These are phyloP conservation scores for Halophytophthora polymorphica DNA, from an alignment of 352 stramenopile species.

Conservation along the genomic window DNA sequence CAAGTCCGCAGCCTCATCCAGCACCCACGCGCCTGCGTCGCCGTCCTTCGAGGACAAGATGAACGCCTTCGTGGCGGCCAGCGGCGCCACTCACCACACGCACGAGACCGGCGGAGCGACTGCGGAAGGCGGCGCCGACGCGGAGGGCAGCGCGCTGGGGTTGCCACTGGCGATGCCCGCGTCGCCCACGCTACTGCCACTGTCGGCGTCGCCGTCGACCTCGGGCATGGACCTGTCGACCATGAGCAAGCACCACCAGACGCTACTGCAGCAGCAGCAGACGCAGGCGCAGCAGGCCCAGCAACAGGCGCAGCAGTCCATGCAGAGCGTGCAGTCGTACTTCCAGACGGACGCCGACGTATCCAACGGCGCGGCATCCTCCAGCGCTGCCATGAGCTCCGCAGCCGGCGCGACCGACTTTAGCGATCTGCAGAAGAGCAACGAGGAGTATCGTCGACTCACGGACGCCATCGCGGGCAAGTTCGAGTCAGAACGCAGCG, in stretches of 20 bases:
- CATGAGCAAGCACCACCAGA: conserved; percentile 8
- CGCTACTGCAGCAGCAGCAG: no score
- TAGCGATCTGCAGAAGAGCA: conserved; percentile 45
- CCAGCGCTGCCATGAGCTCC: no score
- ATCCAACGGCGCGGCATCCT: no score
- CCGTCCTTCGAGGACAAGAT: no score
- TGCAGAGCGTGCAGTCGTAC: conserved; percentile 45
- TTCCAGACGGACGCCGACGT: conserved; percentile 31
- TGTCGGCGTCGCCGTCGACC: conserved; percentile 33
- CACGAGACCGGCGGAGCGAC: no score
- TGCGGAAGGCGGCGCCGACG: conserved; percentile 9
- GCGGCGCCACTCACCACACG: no score
- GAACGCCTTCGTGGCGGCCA: no score
- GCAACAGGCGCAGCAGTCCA: conserved; percentile 15
- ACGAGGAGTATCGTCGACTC: conserved; percentile 45
- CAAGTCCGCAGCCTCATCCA: no score
- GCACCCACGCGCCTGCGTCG: no score
- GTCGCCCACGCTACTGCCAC: conserved; percentile 46
- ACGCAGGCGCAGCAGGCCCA: conserved; percentile 9
- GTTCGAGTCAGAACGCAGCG: conserved; percentile 2
- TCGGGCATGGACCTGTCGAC: conserved; percentile 10
- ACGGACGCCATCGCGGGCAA: conserved; percentile 20
- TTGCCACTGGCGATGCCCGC: conserved; percentile 40
- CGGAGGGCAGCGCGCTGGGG: conserved; percentile 1
- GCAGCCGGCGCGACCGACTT: conserved; percentile 30